Conservation (phyloP, 2,329 filamentous ascomycete genomes). For the Aspergillus caelatus region DNA sequence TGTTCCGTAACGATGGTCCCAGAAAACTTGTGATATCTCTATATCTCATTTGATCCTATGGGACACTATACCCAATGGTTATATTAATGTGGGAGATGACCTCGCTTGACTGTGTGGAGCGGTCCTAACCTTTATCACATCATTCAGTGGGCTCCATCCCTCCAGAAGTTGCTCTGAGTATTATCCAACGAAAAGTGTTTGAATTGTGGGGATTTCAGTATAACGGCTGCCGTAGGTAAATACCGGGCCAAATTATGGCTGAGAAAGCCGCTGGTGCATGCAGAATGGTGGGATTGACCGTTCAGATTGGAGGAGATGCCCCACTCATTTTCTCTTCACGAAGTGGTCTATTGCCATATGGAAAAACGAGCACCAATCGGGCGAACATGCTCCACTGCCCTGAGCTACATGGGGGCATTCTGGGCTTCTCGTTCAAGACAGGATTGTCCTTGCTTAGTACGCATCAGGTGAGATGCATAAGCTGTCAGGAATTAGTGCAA, state of each 20-base stretch:
- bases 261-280: background rate
- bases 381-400: background rate
- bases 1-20: no score
- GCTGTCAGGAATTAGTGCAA: background rate
- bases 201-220: background rate
- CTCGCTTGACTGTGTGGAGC: background rate
- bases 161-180: background rate
- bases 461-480: background rate
- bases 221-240: background rate
- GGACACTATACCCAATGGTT: background rate
- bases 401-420: background rate
- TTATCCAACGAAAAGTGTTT: background rate
- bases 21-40: background rate
- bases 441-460: background rate
- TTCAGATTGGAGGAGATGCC: background rate
- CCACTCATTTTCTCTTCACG: background rate
- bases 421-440: background rate
- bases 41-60: background rate
- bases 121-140: background rate
- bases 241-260: background rate
- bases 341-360: background rate
- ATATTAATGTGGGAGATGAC: background rate
- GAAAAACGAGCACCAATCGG: background rate
- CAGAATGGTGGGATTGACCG: background rate
- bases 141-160: background rate